Percentiles rank a stretch among this genome's conserved stretches.
Conservation (phyloP, 2,329 filamentous ascomycete species). For the Blastomyces gilchristii region DNA sequence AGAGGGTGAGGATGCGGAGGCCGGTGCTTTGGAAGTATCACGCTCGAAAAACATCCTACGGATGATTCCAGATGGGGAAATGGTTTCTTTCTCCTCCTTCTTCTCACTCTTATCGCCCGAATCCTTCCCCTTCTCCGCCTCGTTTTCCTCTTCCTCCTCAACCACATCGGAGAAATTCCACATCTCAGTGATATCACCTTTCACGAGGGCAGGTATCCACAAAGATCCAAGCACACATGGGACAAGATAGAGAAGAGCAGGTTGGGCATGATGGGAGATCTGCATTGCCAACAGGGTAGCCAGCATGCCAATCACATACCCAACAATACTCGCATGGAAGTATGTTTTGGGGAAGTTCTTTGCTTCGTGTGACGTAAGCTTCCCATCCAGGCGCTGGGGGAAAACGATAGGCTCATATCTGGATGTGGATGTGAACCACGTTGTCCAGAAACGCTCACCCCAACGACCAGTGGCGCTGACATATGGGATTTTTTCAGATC, state of each 20-base stretch:
- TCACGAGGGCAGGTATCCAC: constrained; percentile 61
- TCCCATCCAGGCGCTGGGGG: constrained; percentile 17
- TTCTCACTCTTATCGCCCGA: constrained; percentile 32
- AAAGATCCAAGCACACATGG: constrained; percentile 67
- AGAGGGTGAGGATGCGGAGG: neutral
- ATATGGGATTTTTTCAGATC: constrained; percentile 29
- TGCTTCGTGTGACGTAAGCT: constrained; percentile 30
- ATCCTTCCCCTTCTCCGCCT: constrained; percentile 8
- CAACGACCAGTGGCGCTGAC: constrained; percentile 58
- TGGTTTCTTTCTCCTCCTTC: neutral
- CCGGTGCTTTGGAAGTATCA: neutral
- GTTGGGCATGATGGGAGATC: constrained; percentile 71
- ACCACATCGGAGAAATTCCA: constrained; percentile 68
- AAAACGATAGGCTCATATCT: constrained; percentile 12
- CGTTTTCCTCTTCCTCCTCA: constrained; percentile 34
- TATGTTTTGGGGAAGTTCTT: constrained; percentile 68
- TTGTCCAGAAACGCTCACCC: constrained; percentile 76
- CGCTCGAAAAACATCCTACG: neutral
- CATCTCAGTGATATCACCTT: constrained; percentile 64
- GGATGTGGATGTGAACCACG: constrained; percentile 16
- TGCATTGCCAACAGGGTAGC: constrained; percentile 67
- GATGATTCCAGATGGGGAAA: neutral
- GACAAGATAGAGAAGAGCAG: constrained; percentile 84
- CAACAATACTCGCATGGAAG: constrained; percentile 65
- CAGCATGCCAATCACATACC: constrained; percentile 70